Evolutionary conservation across 768 basidiomycete species (phyloP).

Genomic region (Hygrophorus pudorinus): DNA sequence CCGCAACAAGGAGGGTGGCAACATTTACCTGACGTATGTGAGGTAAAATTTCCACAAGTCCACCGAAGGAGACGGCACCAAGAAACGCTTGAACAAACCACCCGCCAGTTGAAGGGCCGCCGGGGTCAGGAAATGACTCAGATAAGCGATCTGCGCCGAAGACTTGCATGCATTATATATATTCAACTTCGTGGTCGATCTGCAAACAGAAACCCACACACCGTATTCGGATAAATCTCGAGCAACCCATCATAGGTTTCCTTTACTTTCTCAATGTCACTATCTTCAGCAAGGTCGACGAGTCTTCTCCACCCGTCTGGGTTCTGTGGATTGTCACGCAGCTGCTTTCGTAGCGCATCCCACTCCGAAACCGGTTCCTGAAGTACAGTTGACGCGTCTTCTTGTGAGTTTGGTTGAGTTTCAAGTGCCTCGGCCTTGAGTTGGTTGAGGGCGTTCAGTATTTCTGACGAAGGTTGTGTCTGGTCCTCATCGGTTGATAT

Average conservation of each 20-base stretch:
- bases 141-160: slow-evolving; percentile 76
- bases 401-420: slow-evolving; percentile 3
- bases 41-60: slow-evolving; percentile 92
- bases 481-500: neutral
- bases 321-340: slow-evolving; percentile 62
- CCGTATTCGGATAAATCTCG: slow-evolving; percentile 84
- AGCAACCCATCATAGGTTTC: slow-evolving; percentile 76
- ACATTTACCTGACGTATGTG: slow-evolving; percentile 74
- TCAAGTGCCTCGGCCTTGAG: slow-evolving; percentile 1
- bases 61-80: slow-evolving; percentile 78
- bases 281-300: slow-evolving; percentile 65
- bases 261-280: slow-evolving; percentile 67
- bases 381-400: slow-evolving; percentile 14
- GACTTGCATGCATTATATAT: slow-evolving; percentile 34
- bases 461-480: slow-evolving; percentile 8
- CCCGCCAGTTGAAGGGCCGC: slow-evolving; percentile 70
- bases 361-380: slow-evolving; percentile 49
- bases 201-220: slow-evolving; percentile 34
- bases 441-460: slow-evolving; percentile 6
- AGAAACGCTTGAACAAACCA: slow-evolving; percentile 79
- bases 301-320: slow-evolving; percentile 73
- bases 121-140: slow-evolving; percentile 63
- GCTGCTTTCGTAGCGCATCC: slow-evolving; percentile 49
- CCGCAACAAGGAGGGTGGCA: slow-evolving; percentile 8
- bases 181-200: neutral